A percentile compares a stretch with the other conserved stretches of the same genome.
Conservation (phyloP, 2,329 filamentous ascomycete genomes). For the Sclerotinia subarctica region DNA sequence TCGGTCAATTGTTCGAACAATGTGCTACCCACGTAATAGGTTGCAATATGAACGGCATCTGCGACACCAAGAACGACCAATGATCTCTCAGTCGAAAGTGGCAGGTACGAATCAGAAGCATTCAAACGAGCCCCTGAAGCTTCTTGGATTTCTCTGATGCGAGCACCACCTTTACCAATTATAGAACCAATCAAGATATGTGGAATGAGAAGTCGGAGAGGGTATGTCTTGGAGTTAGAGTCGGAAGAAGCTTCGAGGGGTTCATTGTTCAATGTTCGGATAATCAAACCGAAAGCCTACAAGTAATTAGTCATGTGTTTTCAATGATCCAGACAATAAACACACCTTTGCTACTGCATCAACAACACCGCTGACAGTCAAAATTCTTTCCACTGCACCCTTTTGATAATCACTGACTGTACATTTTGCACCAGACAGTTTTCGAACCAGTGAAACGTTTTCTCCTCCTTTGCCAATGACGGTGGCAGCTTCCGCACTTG, state of each 20-base stretch:
- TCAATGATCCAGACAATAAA: conserved; percentile 23
- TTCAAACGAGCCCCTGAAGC: conserved; percentile 94
- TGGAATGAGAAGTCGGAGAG: conserved; percentile 88
- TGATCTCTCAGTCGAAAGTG: conserved; percentile 94
- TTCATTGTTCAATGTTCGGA: conserved; percentile 97
- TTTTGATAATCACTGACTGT: conserved; percentile 98
- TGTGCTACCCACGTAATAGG: conserved; percentile 98
- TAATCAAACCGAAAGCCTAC: conserved; percentile 94
- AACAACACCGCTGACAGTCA: conserved; percentile 94
- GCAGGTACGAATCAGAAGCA: conserved; percentile 90
- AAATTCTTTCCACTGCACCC: conserved; percentile 92
- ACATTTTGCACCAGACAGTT: conserved; percentile 94
- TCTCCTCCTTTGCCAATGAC: conserved; percentile 98
- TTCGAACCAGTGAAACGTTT: conserved; percentile 95
- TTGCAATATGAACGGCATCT: conserved; percentile 97
- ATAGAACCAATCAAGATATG: conserved; percentile 98
- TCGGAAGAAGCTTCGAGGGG: conserved; percentile 83
- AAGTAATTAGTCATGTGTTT: background rate
- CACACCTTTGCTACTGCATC: conserved; percentile 93
- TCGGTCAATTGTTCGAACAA: conserved; percentile 96
- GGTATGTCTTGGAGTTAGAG: conserved; percentile 94
- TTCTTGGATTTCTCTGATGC: conserved; percentile 98
- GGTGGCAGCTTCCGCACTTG: conserved; percentile 93
- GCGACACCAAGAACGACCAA: conserved; percentile 96
- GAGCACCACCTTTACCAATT: conserved; percentile 93